phyloP scores from a whole-genome alignment of 192 early-diverging fungal species.

The Podila horticola region DNA sequence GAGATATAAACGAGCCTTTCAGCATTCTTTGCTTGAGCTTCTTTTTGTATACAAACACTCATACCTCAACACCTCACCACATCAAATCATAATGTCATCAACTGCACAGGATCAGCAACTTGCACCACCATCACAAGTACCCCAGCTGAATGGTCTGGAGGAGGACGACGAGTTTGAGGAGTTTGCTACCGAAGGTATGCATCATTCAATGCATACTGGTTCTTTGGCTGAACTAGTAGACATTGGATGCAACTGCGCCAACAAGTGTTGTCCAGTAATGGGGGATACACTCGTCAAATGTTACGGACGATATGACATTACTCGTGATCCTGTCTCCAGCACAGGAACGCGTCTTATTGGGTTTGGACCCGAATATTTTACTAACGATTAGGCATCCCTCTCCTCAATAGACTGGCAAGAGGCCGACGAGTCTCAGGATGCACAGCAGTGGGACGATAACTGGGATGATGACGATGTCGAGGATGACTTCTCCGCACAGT shows the following conservation, averaged over 20 bases:
- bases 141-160: slow-evolving; percentile 76
- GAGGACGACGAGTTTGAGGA: slow-evolving; percentile 98
- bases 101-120: slow-evolving; percentile 15
- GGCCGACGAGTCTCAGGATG: slow-evolving; percentile 80
- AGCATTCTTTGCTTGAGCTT: not conserved
- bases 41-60: not conserved
- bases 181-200: slow-evolving; percentile 83
- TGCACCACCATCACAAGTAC: slow-evolving; percentile 43
- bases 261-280: too few relatives aligned
- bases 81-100: slow-evolving; percentile 29
- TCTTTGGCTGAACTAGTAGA: too few relatives aligned
- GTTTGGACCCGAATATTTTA: too few relatives aligned
- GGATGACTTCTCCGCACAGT: slow-evolving; percentile 93
- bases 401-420: slow-evolving; percentile 79
- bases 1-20: too few relatives aligned
- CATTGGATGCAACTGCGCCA: too few relatives aligned
- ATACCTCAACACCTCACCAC: not conserved
- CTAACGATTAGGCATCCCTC: not conserved
- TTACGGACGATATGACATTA: too few relatives aligned
- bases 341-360: too few relatives aligned
- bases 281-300: too few relatives aligned
- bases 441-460: slow-evolving; percentile 85
- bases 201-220: too few relatives aligned
- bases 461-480: slow-evolving; percentile 94
- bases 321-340: too few relatives aligned